phyloP scores from a whole-genome alignment of 257 asterid species.

The Solanum piurae region DNA sequence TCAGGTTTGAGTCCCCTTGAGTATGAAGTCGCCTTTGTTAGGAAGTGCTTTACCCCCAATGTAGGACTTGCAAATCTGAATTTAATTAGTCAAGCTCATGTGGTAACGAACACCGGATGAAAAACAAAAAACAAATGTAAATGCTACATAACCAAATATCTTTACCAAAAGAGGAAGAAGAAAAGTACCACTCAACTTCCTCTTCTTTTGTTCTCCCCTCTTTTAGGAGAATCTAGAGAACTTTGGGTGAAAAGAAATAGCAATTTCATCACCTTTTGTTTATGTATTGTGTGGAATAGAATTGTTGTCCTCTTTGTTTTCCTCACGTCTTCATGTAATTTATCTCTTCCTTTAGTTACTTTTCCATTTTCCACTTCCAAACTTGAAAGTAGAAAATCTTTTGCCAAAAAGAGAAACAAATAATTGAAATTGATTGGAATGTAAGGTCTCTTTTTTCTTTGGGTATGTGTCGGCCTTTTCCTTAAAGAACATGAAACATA shows the following conservation, averaged over 20 bases:
- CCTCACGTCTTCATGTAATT: neutral
- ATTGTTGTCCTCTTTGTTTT: neutral
- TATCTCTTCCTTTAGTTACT: neutral
- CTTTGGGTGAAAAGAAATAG: neutral
- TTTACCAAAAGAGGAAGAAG: neutral
- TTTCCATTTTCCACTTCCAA: neutral
- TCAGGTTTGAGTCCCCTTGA: neutral
- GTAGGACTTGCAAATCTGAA: too few relatives aligned
- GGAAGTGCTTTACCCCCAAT: too few relatives aligned
- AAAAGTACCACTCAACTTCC: neutral
- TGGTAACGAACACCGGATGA: too few relatives aligned
- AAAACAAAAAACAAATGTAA: neutral
- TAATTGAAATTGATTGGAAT: neutral
- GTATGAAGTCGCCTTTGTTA: neutral
- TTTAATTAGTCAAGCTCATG: too few relatives aligned
- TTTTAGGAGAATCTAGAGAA: neutral
- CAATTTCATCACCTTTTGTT: neutral
- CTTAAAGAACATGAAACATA: neutral
- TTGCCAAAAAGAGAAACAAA: neutral
- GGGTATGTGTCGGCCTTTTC: neutral
- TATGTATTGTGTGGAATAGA: neutral
- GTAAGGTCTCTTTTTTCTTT: neutral
- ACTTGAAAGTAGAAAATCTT: neutral
- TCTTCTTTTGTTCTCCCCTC: neutral
- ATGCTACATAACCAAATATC: neutral